Percentiles rank a stretch among this genome's conserved stretches.
phyloP scores from a whole-genome alignment of 2,329 filamentous ascomycete species.

The Fusarium illudens region DNA sequence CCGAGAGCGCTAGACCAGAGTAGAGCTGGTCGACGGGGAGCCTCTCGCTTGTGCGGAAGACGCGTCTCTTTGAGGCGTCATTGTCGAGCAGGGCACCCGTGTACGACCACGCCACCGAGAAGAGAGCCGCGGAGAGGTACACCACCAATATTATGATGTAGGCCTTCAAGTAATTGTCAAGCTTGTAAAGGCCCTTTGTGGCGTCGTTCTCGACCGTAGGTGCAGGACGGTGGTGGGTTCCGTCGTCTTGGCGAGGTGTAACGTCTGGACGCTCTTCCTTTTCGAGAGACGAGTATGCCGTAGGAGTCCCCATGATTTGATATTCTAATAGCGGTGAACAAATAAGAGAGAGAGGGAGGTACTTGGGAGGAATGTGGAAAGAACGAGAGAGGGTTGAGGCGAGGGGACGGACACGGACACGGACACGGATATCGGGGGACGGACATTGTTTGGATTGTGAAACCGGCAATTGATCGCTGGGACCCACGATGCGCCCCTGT shows the following conservation, averaged over 20 bases:
- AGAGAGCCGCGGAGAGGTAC: constrained; percentile 13
- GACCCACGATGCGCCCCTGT: background rate
- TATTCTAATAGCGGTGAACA: background rate
- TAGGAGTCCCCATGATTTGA: constrained; percentile 15
- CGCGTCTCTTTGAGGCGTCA: constrained; percentile 32
- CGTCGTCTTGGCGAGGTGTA: constrained; percentile 1
- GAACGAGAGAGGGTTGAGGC: background rate
- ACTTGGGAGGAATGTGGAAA: background rate
- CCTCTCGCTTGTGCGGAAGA: constrained; percentile 21
- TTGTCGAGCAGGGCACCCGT: constrained; percentile 25
- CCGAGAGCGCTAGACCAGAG: constrained; percentile 31
- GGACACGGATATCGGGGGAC: constrained; percentile 22
- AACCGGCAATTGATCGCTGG: constrained; percentile 19
- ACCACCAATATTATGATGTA: constrained; percentile 24
- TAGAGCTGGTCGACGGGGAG: constrained; percentile 29
- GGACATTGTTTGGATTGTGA: constrained; percentile 10
- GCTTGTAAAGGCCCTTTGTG: constrained; percentile 23
- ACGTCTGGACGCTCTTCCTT: constrained; percentile 26
- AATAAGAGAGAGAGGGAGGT: background rate
- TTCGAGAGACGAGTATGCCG: constrained; percentile 26
- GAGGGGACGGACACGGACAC: constrained; percentile 23
- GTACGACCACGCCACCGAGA: constrained; percentile 26
- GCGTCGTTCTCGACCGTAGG: background rate
- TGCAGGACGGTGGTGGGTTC: background rate
- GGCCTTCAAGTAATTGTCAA: constrained; percentile 25